A percentile compares a stretch with the other conserved stretches of the same genome.
Evolutionary conservation across 192 early-diverging fungal species (phyloP).

Genomic region (Entophlyctis helioformis): DNA sequence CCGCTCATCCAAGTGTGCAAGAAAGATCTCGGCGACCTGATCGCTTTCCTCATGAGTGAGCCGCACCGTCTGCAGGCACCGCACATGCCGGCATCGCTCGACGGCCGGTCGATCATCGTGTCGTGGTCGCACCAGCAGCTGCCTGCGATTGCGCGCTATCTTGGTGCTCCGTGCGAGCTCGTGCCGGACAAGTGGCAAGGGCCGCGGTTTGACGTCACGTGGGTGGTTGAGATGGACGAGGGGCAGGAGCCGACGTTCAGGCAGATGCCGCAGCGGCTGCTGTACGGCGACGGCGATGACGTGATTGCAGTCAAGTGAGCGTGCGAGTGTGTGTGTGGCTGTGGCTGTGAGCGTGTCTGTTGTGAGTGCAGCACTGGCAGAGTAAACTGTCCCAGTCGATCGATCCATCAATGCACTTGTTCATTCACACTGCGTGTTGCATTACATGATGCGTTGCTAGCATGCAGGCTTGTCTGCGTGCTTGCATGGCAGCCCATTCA

Average conservation of each 20-base stretch:
- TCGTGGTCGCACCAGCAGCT: conserved; percentile 41
- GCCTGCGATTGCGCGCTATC: conserved; percentile 12
- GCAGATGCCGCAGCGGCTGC: conserved; percentile 22
- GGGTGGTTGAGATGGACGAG: conserved; percentile 15
- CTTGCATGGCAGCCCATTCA: no score
- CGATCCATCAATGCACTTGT: no score
- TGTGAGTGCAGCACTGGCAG: no score
- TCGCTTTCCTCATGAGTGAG: conserved; percentile 17
- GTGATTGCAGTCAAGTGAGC: no score
- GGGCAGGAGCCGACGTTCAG: not conserved
- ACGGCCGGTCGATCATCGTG: conserved; percentile 21
- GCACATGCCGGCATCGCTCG: conserved; percentile 8
- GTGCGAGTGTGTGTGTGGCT: no score
- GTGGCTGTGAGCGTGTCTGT: no score
- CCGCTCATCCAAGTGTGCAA: not conserved
- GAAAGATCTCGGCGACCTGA: conserved; percentile 3
- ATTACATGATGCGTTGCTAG: no score
- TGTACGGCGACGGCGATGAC: no score
- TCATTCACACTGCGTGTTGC: no score
- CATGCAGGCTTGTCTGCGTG: no score
- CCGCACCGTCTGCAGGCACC: conserved; percentile 1
- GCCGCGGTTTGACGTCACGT: conserved; percentile 37
- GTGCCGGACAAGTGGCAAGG: conserved; percentile 31
- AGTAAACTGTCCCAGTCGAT: no score
- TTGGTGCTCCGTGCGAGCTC: conserved; percentile 16